phyloP scores from a whole-genome alignment of 2,329 filamentous ascomycete species.

The Pyrenophora graminea region DNA sequence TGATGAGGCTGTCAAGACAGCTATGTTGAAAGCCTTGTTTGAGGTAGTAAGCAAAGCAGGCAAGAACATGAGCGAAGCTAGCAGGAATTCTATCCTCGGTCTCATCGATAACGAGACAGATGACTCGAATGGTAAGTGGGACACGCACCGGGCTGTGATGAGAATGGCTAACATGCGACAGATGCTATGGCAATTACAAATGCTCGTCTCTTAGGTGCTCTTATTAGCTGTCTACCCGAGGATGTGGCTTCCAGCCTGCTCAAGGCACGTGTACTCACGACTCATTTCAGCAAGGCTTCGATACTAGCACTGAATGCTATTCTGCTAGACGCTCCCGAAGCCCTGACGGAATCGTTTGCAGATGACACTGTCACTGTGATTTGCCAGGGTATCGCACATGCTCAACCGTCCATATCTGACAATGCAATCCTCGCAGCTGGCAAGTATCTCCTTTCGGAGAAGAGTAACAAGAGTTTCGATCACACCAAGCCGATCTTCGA shows the following conservation, averaged over 20 bases:
- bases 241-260: constrained; percentile 67
- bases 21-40: constrained; percentile 96
- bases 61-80: constrained; percentile 89
- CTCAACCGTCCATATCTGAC: constrained; percentile 79
- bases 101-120: constrained; percentile 86
- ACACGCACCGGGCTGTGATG: not conserved
- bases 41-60: constrained; percentile 96
- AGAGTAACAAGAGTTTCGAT: constrained; percentile 71
- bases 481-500: constrained; percentile 79
- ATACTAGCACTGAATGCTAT: constrained; percentile 88
- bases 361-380: constrained; percentile 79
- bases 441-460: constrained; percentile 78
- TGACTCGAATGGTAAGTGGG: constrained; percentile 65
- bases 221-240: constrained; percentile 81
- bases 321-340: constrained; percentile 75
- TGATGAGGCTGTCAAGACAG: constrained; percentile 84
- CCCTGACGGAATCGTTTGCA: constrained; percentile 68
- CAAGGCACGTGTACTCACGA: constrained; percentile 75
- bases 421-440: constrained; percentile 88
- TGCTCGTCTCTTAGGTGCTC: constrained; percentile 83
- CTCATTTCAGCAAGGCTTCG: constrained; percentile 75
- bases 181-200: constrained; percentile 83
- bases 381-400: constrained; percentile 73
- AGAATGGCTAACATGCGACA: constrained; percentile 19
- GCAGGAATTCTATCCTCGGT: constrained; percentile 79